These are phyloP conservation scores for Austroboletus olivaceoglutinosus DNA, from an alignment of 1,284 basidiomycete genomes.

Conservation along the genomic window DNA sequence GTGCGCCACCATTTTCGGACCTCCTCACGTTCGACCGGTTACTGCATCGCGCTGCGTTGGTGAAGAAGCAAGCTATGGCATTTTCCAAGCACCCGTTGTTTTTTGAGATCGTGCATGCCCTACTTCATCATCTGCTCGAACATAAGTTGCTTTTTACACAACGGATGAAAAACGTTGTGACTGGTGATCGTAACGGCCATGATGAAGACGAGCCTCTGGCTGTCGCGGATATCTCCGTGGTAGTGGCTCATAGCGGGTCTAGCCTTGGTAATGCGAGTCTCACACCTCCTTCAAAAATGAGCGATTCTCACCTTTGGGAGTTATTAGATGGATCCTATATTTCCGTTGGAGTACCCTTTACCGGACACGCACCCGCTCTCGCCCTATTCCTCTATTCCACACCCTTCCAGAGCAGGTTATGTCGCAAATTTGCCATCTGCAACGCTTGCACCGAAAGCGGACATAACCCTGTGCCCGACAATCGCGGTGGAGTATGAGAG, in stretches of 20 bases:
- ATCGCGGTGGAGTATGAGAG: constrained; percentile 10
- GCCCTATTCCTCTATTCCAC: neutral
- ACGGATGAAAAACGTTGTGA: too few relatives aligned
- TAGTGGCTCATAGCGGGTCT: neutral
- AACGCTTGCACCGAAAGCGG: neutral
- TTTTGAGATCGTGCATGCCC: too few relatives aligned
- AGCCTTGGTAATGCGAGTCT: neutral
- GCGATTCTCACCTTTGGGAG: neutral
- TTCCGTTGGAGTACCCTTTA: neutral
- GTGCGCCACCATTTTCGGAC: constrained; percentile 5
- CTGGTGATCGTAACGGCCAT: too few relatives aligned
- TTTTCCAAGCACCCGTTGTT: constrained; percentile 4
- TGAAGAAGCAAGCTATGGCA: constrained; percentile 38
- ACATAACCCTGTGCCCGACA: constrained; percentile 1
- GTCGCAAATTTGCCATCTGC: too few relatives aligned
- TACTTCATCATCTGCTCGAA: too few relatives aligned
- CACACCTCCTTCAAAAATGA: neutral
- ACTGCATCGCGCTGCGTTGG: constrained; percentile 39
- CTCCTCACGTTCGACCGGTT: constrained; percentile 36
- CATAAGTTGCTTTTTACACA: too few relatives aligned
- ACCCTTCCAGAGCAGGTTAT: neutral
- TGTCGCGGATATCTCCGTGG: too few relatives aligned
- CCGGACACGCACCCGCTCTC: neutral
- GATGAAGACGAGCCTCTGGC: too few relatives aligned
- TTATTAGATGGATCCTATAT: neutral